A percentile compares a stretch with the other conserved stretches of the same genome.
Conservation (phyloP, 768 basidiomycete species). For the Mycena rosella region DNA sequence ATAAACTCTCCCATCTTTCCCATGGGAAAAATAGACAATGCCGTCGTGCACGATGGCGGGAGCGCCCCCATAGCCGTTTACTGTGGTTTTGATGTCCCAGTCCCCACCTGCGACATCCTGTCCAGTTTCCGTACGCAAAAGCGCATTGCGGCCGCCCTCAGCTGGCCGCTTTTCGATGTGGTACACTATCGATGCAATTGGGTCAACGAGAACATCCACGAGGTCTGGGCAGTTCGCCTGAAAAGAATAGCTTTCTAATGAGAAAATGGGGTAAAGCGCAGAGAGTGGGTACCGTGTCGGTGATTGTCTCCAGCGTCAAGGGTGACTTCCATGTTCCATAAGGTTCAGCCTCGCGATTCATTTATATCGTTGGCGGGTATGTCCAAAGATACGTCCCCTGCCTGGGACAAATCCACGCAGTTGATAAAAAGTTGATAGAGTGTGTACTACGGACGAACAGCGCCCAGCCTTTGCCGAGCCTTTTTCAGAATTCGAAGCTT, state of each 20-base stretch:
- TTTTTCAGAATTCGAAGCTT: constrained; percentile 1
- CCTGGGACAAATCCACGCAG: background rate
- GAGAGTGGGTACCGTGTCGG: constrained; percentile 49
- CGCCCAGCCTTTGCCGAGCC: background rate
- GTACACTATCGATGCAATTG: constrained; percentile 58
- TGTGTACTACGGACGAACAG: too few relatives aligned
- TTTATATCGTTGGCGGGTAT: background rate
- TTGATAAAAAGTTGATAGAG: too few relatives aligned
- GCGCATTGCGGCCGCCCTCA: constrained; percentile 62
- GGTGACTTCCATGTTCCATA: constrained; percentile 76
- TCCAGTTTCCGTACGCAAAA: constrained; percentile 64
- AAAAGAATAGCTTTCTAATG: background rate
- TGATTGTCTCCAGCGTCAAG: constrained; percentile 65
- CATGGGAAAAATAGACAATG: constrained; percentile 67
- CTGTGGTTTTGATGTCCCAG: constrained; percentile 71
- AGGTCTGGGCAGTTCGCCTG: constrained; percentile 46
- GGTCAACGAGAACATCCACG: constrained; percentile 68
- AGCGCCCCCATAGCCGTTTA: constrained; percentile 78
- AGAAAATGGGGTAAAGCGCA: background rate
- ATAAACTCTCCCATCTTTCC: constrained; percentile 64
- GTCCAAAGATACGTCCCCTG: background rate
- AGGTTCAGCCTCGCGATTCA: constrained; percentile 50
- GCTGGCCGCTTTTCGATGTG: constrained; percentile 72
- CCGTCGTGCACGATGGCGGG: constrained; percentile 61
- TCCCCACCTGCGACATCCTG: constrained; percentile 66